These are phyloP conservation scores for Phytophthora kernoviae DNA, from an alignment of 352 stramenopile species.

Conservation along the genomic window DNA sequence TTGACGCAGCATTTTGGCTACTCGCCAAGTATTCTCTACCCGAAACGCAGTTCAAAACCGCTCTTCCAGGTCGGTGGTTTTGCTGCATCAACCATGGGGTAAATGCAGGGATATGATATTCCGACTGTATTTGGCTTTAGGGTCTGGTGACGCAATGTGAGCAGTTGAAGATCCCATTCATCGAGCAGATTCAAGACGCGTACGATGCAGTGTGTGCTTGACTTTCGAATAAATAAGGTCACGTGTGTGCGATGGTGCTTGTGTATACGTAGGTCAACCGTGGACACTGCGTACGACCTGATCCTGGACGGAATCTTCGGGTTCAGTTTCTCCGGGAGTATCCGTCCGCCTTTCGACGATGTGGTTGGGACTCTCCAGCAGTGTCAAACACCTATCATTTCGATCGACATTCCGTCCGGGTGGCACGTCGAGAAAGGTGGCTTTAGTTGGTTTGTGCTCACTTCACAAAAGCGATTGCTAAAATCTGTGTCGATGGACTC, in stretches of 20 bases:
- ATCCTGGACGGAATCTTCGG: constrained; percentile 99
- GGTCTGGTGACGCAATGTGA: constrained; percentile 79
- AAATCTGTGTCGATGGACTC: too few species aligned
- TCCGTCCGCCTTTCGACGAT: constrained; percentile 90
- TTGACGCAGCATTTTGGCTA: constrained; percentile 95
- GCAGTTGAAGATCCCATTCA: constrained; percentile 81
- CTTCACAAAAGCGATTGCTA: too few species aligned
- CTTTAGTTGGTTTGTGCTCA: not conserved
- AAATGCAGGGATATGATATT: too few species aligned
- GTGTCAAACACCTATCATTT: constrained; percentile 88
- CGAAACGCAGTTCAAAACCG: constrained; percentile 85
- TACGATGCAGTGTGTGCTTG: constrained; percentile 27
- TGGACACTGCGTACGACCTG: constrained; percentile 83
- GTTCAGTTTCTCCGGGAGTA: constrained; percentile 94
- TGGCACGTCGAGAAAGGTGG: constrained; percentile 95
- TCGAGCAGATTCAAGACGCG: constrained; percentile 53
- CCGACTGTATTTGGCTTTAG: constrained; percentile 19
- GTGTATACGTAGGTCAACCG: constrained; percentile 27
- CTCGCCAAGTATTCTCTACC: constrained; percentile 93
- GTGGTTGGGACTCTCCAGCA: constrained; percentile 81
- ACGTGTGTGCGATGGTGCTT: not conserved
- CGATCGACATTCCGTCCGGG: constrained; percentile 98
- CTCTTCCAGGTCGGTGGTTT: constrained; percentile 67
- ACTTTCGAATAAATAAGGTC: not conserved
- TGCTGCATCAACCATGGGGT: too few species aligned